Evolutionary conservation across 2,329 filamentous ascomycete species (phyloP), one percentile per base, ranked within the genome.

Genomic region (Fusarium odoratissimum): DNA sequence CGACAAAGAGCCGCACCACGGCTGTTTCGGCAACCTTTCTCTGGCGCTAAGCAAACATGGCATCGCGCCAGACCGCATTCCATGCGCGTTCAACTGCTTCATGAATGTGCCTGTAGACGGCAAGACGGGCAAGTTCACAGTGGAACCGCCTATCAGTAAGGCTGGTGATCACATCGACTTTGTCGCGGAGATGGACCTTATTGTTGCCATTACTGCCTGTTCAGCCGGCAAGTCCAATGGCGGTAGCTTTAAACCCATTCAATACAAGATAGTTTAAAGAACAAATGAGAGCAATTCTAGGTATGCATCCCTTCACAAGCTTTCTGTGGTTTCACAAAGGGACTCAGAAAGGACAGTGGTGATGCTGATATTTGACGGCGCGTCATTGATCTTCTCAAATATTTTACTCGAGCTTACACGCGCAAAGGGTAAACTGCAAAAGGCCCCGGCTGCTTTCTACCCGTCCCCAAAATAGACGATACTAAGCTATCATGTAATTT

Each of bases 161-260:
- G 46, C 46, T 23, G 46, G 46, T 33, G 46, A 49, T 23, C 46
- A 49, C 8, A 49, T 49, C n/a, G 46, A 49, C 46, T 49, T 49
- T 23, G n/a, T 49, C 3, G 46, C 46, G 8, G 46, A 49, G 8
- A 49, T 49, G 46, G 46, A 49, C 16, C 46, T 49, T 2, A 23
- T 49, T 33, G 21, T 49, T 33, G 46, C 46, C 0, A 23, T 49
- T 17, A 49, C 46, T 23, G 46, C 46, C 0, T 49, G 46, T 7
- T 49, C 46, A 1, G 46, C 46, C 4, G 30, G 46, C 30, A 49
- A 49, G 21, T 49, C 30, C 2, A 49, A 49, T 33, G 46, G 46
- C 1, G 46, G 46, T 23, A 49, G 46, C 46, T 49, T 49, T 7
- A 49, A 49, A 6, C 30, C 46, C 3, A 33, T 49, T 23, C 30